These are phyloP conservation scores for Penicillium dipodomyicola DNA, from an alignment of 495 filamentous ascomycete genomes.

Conservation along the genomic window DNA sequence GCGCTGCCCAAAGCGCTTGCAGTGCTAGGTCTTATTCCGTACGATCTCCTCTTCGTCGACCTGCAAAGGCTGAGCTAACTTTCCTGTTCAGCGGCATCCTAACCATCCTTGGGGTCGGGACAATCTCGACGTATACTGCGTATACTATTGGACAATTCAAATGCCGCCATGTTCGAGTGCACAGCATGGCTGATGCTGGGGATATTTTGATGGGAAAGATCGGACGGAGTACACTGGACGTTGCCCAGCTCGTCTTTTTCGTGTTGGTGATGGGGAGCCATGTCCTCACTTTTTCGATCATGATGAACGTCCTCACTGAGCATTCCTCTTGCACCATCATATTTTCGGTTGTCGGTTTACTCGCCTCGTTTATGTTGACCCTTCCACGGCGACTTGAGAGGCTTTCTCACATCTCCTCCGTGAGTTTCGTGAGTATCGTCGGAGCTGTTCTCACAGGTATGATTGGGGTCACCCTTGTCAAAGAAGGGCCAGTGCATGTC, in stretches of 20 bases:
- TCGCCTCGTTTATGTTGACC: constrained; percentile 57
- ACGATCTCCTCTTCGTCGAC: constrained; percentile 16
- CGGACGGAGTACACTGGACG: constrained; percentile 57
- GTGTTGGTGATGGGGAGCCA: constrained; percentile 73
- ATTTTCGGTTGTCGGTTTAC: constrained; percentile 58
- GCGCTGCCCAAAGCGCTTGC: constrained; percentile 58
- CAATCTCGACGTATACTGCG: constrained; percentile 69
- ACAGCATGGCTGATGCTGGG: constrained; percentile 66
- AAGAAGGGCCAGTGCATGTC: constrained; percentile 41
- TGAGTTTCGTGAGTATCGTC: constrained; percentile 61
- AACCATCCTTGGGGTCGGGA: constrained; percentile 57
- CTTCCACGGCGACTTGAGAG: constrained; percentile 59
- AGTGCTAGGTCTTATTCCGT: constrained; percentile 54
- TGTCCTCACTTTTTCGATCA: constrained; percentile 67
- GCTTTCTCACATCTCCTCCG: constrained; percentile 55
- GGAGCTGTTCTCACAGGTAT: constrained; percentile 64
- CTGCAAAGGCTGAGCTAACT: constrained; percentile 38
- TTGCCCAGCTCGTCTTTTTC: constrained; percentile 60
- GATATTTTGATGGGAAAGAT: constrained; percentile 55
- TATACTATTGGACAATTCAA: constrained; percentile 71
- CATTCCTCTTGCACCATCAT: constrained; percentile 61
- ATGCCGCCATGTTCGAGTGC: constrained; percentile 56
- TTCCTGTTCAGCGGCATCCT: constrained; percentile 51
- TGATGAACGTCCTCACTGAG: constrained; percentile 61
- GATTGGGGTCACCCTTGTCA: constrained; percentile 50